Evolutionary conservation across 176 grass and related monocot genomes (phyloP).

Genomic region (Alopecurus myosuroides): DNA sequence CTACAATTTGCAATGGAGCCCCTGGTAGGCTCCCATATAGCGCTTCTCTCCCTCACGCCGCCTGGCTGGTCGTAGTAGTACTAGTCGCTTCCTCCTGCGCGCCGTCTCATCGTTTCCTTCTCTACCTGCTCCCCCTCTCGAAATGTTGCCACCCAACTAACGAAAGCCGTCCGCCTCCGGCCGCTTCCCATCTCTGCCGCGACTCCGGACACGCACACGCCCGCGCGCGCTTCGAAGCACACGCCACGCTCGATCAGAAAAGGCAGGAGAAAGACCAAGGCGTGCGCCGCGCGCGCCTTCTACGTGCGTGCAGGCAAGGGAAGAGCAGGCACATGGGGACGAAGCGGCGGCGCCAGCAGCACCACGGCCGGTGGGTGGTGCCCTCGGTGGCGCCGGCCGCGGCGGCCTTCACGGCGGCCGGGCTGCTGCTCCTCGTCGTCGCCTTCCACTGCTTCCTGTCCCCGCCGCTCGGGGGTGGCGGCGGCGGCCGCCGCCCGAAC

Average conservation of each 20-base stretch:
- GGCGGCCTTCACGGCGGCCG: constrained; percentile 43
- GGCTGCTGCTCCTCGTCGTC: constrained; percentile 60
- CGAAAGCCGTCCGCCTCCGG: background rate
- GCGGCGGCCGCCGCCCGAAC: constrained; percentile 23
- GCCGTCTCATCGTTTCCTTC: background rate
- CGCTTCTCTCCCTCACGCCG: background rate
- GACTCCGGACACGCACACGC: no score
- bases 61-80: background rate
- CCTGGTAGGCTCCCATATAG: background rate
- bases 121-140: constrained; percentile 4
- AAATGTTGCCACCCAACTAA: constrained; percentile 32
- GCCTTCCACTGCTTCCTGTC: constrained; percentile 72
- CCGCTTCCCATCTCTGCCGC: background rate
- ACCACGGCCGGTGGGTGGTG: constrained; percentile 55
- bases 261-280: background rate
- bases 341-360: constrained; percentile 46
- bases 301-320: background rate
- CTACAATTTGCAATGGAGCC: background rate
- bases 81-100: background rate
- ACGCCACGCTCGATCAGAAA: background rate
- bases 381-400: constrained; percentile 48
- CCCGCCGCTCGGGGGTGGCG: constrained; percentile 39
- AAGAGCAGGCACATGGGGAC: constrained; percentile 44
- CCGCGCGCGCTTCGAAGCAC: background rate
- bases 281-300: background rate